These are phyloP conservation scores for Saccharomyces kudriavzevii DNA, from an alignment of 805 yeast species.

Conservation along the genomic window DNA sequence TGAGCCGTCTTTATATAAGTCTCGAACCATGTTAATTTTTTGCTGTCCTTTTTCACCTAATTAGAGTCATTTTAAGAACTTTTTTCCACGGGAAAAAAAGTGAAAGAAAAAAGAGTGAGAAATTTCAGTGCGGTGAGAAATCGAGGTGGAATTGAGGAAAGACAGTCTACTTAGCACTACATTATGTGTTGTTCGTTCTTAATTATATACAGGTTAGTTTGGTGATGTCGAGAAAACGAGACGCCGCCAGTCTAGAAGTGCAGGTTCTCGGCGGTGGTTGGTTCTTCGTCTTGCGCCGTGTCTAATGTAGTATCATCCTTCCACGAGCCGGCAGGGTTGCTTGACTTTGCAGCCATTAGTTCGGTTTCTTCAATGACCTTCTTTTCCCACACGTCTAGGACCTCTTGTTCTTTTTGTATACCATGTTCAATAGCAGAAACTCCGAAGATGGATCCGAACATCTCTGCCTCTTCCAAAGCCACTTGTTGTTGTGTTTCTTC, in stretches of 20 bases:
- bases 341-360: constrained; percentile 41
- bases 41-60: neutral
- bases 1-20: neutral
- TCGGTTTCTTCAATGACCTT: constrained; percentile 62
- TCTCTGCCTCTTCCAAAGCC: constrained; percentile 70
- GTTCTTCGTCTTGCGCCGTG: neutral
- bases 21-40: neutral
- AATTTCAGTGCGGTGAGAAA: neutral
- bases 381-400: constrained; percentile 63
- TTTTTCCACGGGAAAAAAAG: neutral
- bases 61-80: neutral
- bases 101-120: neutral
- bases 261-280: neutral
- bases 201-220: neutral
- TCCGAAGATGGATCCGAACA: constrained; percentile 75
- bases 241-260: neutral
- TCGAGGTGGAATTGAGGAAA: neutral
- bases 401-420: constrained; percentile 59
- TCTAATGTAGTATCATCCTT: constrained; percentile 2
- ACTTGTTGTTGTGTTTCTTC: constrained; percentile 68
- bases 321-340: constrained; percentile 29
- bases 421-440: constrained; percentile 59
- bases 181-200: neutral
- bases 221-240: neutral
- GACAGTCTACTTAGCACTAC: neutral